Evolutionary conservation across 2,329 filamentous ascomycete genomes (phyloP), one percentile per base, ranked within the genome.

Genomic region (Ophioceras dolichostomum): DNA sequence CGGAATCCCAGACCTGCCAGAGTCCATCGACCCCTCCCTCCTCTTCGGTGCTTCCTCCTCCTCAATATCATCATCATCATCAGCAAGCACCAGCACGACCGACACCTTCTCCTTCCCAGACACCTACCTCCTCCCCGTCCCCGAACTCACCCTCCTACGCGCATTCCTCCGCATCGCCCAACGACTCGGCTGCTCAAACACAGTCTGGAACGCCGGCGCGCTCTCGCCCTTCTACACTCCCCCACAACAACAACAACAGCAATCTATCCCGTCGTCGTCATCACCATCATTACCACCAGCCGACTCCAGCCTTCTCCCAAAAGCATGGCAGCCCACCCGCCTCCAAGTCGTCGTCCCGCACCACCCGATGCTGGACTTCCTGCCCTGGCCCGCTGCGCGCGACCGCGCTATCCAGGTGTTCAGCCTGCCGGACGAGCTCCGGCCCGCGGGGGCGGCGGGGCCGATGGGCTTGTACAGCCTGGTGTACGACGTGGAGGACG

Each of bases 401-500:
- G 41, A 41, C 12, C 35, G 37, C 19, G 17, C 40, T 27, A 69
- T 78, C 43, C 58, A 59, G 42, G 55, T 75, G 22, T 57, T 76
- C 37, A 56, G 55, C 13, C 52, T 76, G 21, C 70, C 70, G 0
- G 59, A 62, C 3, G 51, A 61, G 22, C 44, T 61, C 27, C 62
- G 70, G 21, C 72, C 72, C 10, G 53, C 62, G 2, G 51, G 55
- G 8, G 68, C 68, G 2, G 57, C 59, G 16, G 60, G 62, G 5
- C 58, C 60, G 12, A 54, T 69, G 43, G 68, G 61, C 5, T 52
- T 75, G 17, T 51, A 69, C 18, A 64, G 68, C 39, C 58, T 77
- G 35, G 60, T 67, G 3, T 73, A 73, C 39, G 73, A 77, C 45
- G 51, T 77, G 32, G 72, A 77, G 45, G 70, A 77, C 44, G 52